These are phyloP conservation scores for Zopfia rhizophila DNA, from an alignment of 2,329 filamentous ascomycete species.

Conservation along the genomic window DNA sequence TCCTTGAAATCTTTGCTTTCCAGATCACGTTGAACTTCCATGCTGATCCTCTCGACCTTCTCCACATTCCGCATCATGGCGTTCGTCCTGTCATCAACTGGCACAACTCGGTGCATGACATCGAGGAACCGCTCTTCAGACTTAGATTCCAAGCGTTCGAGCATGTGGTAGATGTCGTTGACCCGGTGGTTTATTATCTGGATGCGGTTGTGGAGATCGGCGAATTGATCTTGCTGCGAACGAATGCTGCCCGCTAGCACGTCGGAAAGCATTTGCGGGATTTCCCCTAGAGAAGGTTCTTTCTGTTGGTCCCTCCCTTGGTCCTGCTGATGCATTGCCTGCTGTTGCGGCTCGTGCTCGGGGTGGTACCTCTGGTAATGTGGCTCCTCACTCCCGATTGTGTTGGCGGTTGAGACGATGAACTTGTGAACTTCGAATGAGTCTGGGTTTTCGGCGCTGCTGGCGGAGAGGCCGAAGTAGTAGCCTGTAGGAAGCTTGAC, in stretches of 20 bases:
- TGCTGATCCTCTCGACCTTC: conserved; percentile 63
- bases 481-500: conserved; percentile 83
- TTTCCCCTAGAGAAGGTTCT: conserved; percentile 36
- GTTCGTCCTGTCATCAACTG: conserved; percentile 43
- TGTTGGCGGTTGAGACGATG: conserved; percentile 69
- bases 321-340: conserved; percentile 34
- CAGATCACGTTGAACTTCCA: conserved; percentile 63
- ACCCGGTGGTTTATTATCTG: conserved; percentile 78
- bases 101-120: conserved; percentile 47
- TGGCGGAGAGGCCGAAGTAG: conserved; percentile 86
- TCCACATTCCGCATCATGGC: conserved; percentile 61
- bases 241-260: conserved; percentile 57
- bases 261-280: conserved; percentile 54
- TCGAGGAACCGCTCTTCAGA: conserved; percentile 69
- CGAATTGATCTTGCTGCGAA: conserved; percentile 71
- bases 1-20: conserved; percentile 67
- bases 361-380: conserved; percentile 15
- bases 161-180: conserved; percentile 68
- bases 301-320: conserved; percentile 23
- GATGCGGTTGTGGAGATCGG: conserved; percentile 85
- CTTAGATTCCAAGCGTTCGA: conserved; percentile 62
- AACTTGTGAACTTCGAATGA: conserved; percentile 95
- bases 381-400: conserved; percentile 47
- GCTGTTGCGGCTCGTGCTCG: conserved; percentile 43
- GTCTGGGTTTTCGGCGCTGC: conserved; percentile 90